phyloP scores from a whole-genome alignment of 768 basidiomycete species.

The Suillus paluster region DNA sequence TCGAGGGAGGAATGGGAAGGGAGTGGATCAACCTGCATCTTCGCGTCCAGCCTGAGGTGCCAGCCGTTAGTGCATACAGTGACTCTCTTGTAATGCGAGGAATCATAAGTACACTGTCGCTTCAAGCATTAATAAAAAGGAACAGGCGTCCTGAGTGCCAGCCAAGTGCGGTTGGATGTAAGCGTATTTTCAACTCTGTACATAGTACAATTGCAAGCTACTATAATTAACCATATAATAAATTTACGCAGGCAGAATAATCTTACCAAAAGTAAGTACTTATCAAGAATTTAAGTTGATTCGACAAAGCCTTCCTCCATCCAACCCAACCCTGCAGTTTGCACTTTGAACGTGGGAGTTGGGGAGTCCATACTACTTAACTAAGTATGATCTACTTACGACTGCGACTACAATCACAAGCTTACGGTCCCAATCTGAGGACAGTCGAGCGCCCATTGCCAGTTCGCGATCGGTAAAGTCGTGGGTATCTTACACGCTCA shows the following conservation, averaged over 20 bases:
- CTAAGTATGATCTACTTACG: neutral
- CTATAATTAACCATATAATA: too few relatives aligned
- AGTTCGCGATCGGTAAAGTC: neutral
- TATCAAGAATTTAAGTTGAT: too few relatives aligned
- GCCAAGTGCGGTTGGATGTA: neutral
- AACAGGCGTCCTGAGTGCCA: neutral
- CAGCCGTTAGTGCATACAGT: neutral
- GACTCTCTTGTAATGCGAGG: neutral
- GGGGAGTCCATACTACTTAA: too few relatives aligned
- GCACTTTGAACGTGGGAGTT: too few relatives aligned
- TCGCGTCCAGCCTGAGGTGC: neutral
- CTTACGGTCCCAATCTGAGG: neutral
- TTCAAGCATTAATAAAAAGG: neutral
- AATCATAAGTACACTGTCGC: neutral
- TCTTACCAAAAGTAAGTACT: too few relatives aligned
- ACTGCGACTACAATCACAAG: neutral
- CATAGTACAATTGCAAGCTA: too few relatives aligned
- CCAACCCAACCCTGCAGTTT: too few relatives aligned
- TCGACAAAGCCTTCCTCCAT: too few relatives aligned
- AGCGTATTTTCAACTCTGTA: neutral
- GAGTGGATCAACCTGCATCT: slow-evolving; percentile 19
- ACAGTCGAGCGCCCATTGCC: neutral
- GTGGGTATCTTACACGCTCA: neutral
- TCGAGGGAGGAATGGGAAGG: slow-evolving; percentile 49
- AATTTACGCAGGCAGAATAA: too few relatives aligned